Percentiles rank a stretch among this genome's conserved stretches.
Evolutionary conservation across 129 eudicot species (phyloP).

Genomic region (Lonicera japonica): DNA sequence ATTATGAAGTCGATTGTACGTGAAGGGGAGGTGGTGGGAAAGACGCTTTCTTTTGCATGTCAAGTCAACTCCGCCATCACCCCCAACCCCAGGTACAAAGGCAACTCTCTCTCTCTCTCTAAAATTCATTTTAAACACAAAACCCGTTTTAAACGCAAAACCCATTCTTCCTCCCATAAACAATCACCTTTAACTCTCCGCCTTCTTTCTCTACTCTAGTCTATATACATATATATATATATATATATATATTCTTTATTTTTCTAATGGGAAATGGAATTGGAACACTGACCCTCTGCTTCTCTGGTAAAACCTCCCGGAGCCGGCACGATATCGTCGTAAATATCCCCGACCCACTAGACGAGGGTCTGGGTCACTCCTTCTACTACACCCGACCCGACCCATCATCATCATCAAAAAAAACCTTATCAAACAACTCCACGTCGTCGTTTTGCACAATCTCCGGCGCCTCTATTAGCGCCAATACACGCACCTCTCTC

Average conservation of each 20-base stretch:
- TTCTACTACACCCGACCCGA: constrained; percentile 3
- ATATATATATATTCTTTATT: not conserved
- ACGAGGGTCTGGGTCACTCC: constrained; percentile 44
- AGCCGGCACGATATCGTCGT: constrained; percentile 42
- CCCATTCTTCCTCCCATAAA: not conserved
- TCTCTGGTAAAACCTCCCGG: constrained; percentile 45
- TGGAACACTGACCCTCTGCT: constrained; percentile 46
- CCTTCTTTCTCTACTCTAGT: not conserved
- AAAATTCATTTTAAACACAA: too few relatives aligned
- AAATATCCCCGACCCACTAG: constrained; percentile 36
- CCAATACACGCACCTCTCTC: constrained; percentile 2
- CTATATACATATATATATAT: not conserved
- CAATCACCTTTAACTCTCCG: not conserved
- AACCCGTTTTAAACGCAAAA: not conserved
- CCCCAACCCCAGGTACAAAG: too few relatives aligned
- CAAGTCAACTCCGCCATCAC: not conserved
- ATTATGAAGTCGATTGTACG: too few relatives aligned
- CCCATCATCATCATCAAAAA: not conserved
- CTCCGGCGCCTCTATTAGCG: constrained; percentile 9
- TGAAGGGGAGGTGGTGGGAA: too few relatives aligned
- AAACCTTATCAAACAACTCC: too few relatives aligned
- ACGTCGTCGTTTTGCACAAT: not conserved
- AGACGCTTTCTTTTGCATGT: not conserved
- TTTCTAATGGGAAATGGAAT: constrained; percentile 64
- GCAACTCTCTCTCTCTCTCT: constrained; percentile 28